Evolutionary conservation across 164 flowering plant genomes (phyloP).

Genomic region (Chloranthus sessilifolius): DNA sequence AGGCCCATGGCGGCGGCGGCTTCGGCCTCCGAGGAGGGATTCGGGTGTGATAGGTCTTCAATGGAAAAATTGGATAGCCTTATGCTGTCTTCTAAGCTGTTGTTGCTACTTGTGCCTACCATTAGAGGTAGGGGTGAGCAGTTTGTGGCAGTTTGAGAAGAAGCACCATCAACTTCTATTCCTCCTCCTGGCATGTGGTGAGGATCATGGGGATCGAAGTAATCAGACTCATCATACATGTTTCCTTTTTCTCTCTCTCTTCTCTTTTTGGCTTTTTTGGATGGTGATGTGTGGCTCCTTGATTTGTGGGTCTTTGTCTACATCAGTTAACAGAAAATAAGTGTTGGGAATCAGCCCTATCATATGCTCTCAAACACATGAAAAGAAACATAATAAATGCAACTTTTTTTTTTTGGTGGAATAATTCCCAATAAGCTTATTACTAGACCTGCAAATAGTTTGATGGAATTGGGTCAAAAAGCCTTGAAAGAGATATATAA

Average conservation of each 20-base stretch:
- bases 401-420: too few relatives aligned
- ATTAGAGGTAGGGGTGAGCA: not conserved
- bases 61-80: conserved; percentile 20
- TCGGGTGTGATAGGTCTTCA: conserved; percentile 27
- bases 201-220: conserved; percentile 4
- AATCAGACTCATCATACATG: conserved; percentile 8
- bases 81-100: conserved; percentile 24
- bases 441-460: too few relatives aligned
- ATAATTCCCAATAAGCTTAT: too few relatives aligned
- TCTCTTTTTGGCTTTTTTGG: not conserved
- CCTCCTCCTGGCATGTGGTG: not conserved
- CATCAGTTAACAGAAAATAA: not conserved
- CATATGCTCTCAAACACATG: not conserved
- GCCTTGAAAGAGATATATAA: too few relatives aligned
- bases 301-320: conserved; percentile 7
- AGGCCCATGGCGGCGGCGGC: conserved; percentile 17
- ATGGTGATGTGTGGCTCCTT: conserved; percentile 1
- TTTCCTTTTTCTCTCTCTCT: not conserved
- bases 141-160: conserved; percentile 6
- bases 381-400: too few relatives aligned
- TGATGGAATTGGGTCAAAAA: too few relatives aligned
- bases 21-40: not conserved
- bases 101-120: conserved; percentile 10
- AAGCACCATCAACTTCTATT: conserved; percentile 7
- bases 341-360: not conserved